phyloP scores from a whole-genome alignment of 768 basidiomycete species.

The Tricholoma sp. region DNA sequence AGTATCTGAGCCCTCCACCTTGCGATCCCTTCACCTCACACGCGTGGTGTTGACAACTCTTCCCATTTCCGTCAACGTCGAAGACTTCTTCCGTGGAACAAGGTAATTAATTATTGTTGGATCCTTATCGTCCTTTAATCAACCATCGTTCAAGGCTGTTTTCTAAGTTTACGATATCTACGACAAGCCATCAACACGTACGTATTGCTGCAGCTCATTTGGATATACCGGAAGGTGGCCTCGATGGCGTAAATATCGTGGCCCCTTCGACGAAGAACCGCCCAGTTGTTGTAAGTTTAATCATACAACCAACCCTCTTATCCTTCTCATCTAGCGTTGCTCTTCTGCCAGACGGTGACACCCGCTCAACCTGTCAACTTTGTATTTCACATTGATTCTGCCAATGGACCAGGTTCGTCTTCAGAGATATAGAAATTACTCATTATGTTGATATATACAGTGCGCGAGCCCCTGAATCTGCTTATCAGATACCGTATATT shows the following conservation, averaged over 20 bases:
- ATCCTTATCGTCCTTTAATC: background rate
- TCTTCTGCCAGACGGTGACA: conserved; percentile 56
- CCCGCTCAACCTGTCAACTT: conserved; percentile 73
- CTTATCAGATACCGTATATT: conserved; percentile 74
- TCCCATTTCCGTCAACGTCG: conserved; percentile 89
- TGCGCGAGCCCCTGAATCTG: conserved; percentile 56
- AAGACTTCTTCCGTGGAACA: conserved; percentile 90
- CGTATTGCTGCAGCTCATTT: conserved; percentile 62
- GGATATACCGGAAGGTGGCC: conserved; percentile 35
- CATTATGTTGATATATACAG: conserved; percentile 27
- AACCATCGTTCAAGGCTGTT: conserved; percentile 53
- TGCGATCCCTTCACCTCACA: conserved; percentile 49
- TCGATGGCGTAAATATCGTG: conserved; percentile 47
- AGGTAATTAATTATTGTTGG: conserved; percentile 48
- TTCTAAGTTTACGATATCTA: conserved; percentile 86
- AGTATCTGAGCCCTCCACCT: conserved; percentile 41
- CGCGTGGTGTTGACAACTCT: conserved; percentile 61
- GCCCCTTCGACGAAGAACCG: conserved; percentile 42
- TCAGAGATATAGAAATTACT: background rate
- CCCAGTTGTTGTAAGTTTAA: conserved; percentile 41
- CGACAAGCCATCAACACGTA: conserved; percentile 74
- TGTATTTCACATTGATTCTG: conserved; percentile 73
- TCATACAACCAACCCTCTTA: background rate
- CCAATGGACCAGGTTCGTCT: conserved; percentile 51
- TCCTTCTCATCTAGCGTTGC: conserved; percentile 5